Evolutionary conservation across 169 alveolate species (phyloP).

Genomic region (Babesia bovis): DNA sequence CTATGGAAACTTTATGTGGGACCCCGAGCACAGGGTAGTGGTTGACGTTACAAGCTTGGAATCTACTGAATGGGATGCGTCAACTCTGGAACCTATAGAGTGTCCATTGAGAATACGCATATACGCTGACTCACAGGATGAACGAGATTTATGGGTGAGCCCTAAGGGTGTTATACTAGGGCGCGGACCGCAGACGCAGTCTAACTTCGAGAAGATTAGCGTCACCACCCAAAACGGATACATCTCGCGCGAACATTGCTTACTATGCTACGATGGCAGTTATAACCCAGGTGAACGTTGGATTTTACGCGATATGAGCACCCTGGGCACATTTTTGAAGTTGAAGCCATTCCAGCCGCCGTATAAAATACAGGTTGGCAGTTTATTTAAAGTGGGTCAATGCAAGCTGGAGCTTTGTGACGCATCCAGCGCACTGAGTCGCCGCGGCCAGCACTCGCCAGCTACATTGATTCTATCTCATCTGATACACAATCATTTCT

Average conservation of each 20-base stretch:
- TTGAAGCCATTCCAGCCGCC: conserved; percentile 83
- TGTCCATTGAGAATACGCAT: conserved; percentile 46
- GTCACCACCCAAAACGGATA: conserved; percentile 85
- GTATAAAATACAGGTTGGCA: conserved; percentile 77
- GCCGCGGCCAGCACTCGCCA: conserved; percentile 63
- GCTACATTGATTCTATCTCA: conserved; percentile 66
- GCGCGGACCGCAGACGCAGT: conserved; percentile 82
- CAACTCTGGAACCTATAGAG: conserved; percentile 39
- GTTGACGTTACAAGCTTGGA: conserved; percentile 7
- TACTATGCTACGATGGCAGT: conserved; percentile 83
- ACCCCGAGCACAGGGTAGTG: conserved; percentile 42
- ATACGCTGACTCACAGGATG: conserved; percentile 60
- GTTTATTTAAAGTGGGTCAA: conserved; percentile 86
- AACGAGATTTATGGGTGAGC: conserved; percentile 71
- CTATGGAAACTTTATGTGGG: conserved; percentile 71
- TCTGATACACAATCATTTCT: conserved; percentile 54
- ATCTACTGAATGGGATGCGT: conserved; percentile 2
- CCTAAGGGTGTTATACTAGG: conserved; percentile 84
- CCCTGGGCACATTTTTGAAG: conserved; percentile 86
- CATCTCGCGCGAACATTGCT: conserved; percentile 87
- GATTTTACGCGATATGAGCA: conserved; percentile 83
- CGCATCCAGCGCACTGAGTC: conserved; percentile 45
- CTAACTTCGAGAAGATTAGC: conserved; percentile 74
- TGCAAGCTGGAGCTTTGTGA: conserved; percentile 82
- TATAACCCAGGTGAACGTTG: conserved; percentile 77